These are phyloP conservation scores for Oldenlandia corymbosa DNA, from an alignment of 257 asterid species.

Conservation along the genomic window DNA sequence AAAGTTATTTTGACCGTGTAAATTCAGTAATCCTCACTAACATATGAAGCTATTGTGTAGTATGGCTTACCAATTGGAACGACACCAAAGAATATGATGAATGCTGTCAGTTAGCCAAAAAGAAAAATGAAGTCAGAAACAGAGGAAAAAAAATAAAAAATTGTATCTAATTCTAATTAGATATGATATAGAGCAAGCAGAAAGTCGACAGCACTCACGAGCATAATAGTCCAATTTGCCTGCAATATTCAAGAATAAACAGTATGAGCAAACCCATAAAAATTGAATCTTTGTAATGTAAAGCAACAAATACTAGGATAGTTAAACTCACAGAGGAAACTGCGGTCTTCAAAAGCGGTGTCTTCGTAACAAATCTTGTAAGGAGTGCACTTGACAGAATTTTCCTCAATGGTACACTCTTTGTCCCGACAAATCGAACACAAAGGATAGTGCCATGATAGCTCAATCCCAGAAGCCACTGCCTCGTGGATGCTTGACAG, in stretches of 20 bases:
- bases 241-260: slow-evolving; percentile 32
- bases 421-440: slow-evolving; percentile 14
- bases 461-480: slow-evolving; percentile 39
- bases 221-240: slow-evolving; percentile 31
- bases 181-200: too few species aligned
- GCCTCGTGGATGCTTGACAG: slow-evolving; percentile 26
- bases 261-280: slow-evolving; percentile 9
- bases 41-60: too few species aligned
- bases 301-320: neutral
- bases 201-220: too few species aligned
- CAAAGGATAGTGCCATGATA: slow-evolving; percentile 9
- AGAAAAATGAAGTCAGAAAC: neutral
- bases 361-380: slow-evolving; percentile 27
- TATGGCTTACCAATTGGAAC: slow-evolving; percentile 6
- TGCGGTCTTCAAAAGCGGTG: slow-evolving; percentile 25
- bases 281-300: too few species aligned
- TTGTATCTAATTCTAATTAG: too few species aligned
- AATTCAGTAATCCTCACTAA: too few species aligned
- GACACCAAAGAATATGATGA: neutral
- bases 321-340: slow-evolving; percentile 32
- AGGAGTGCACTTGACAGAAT: neutral
- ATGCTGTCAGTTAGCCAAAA: neutral
- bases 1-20: too few species aligned
- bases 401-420: neutral
- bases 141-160: neutral